Conservation (phyloP, 768 basidiomycete species). For the Lenzites betulinus region DNA sequence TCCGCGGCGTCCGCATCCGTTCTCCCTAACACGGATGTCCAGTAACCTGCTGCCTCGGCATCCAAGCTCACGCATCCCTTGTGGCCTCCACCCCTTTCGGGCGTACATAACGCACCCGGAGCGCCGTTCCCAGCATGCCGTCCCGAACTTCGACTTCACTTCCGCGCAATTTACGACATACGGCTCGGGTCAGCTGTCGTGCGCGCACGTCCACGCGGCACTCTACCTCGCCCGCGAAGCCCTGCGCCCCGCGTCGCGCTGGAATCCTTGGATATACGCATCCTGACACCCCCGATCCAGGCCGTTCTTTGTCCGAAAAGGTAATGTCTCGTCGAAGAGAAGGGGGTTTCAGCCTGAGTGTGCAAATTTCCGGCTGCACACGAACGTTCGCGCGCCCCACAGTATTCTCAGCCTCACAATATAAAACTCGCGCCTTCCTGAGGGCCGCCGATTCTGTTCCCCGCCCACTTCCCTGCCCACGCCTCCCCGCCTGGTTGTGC, state of each 20-base stretch:
- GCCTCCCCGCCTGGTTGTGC: too few relatives aligned
- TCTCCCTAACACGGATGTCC: not conserved
- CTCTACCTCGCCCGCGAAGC: too few relatives aligned
- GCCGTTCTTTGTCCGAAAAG: too few relatives aligned
- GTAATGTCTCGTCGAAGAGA: too few relatives aligned
- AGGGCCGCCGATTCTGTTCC: not conserved
- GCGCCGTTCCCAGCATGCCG: not conserved
- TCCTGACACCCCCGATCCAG: too few relatives aligned
- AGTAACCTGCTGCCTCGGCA: not conserved
- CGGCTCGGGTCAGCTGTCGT: not conserved
- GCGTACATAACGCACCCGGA: not conserved
- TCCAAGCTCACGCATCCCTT: not conserved
- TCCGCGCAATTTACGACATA: not conserved
- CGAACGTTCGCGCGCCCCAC: not conserved
- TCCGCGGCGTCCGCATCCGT: too few relatives aligned
- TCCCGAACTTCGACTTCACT: not conserved
- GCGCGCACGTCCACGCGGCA: not conserved
- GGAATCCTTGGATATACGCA: too few relatives aligned
- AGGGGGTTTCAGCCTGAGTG: not conserved
- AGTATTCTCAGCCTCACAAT: not conserved
- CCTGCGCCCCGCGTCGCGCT: too few relatives aligned
- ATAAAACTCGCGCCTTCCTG: not conserved
- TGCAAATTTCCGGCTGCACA: not conserved
- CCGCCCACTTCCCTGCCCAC: not conserved
- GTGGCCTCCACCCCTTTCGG: too few relatives aligned